Base-by-base conservation (phyloP, 2,329 filamentous ascomycete species). In the Zopfia rhizophila region DNA sequence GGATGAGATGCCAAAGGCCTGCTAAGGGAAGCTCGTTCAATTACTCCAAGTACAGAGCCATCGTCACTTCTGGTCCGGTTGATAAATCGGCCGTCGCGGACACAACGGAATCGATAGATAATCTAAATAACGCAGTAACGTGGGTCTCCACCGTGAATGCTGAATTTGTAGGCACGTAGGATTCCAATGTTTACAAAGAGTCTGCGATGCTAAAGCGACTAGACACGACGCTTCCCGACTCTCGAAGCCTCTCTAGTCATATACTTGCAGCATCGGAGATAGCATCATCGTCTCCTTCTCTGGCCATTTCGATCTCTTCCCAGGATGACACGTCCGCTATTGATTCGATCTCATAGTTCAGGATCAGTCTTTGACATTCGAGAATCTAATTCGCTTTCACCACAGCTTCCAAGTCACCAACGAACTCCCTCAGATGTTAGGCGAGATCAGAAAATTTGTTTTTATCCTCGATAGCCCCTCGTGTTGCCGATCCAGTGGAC, bases 231-330 rank as follows among this genome's bases (percentile, higher is more conserved):
- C 3, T 28, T 47, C 7, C 44, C 36, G n/a, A n/a, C 19, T 47
- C 28, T 3, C 33, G 40, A 12, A 45, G 33, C 10, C 13, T 8
- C 22, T 49, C 35, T 3, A 49, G 35, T 10, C 40, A 33, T 22
- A 33, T 24, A 25, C 46, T 45, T 25, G 46, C 46, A 8, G 46
- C 50, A 31, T 53, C 38, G 14, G 44, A 42, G 25, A 45, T 41
- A 10, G 23, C 37, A 23, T 43, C 46, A 4, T 36, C 18, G 13
- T 39, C 36, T 16, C 24, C 36, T 29, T 47, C 30, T 32, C 38
- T 16, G 24, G 29, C 30, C 18, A 16, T 24, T 39, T 40, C 32
- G 8, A 41, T 48, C 13, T 35, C 38, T 22, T 48, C 35, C 31
- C 47, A 27, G 4, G 3, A 17, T 13, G 41, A 33, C 23, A 43